Conservation (phyloP, 495 filamentous ascomycete genomes). For the Neurospora sp. region DNA sequence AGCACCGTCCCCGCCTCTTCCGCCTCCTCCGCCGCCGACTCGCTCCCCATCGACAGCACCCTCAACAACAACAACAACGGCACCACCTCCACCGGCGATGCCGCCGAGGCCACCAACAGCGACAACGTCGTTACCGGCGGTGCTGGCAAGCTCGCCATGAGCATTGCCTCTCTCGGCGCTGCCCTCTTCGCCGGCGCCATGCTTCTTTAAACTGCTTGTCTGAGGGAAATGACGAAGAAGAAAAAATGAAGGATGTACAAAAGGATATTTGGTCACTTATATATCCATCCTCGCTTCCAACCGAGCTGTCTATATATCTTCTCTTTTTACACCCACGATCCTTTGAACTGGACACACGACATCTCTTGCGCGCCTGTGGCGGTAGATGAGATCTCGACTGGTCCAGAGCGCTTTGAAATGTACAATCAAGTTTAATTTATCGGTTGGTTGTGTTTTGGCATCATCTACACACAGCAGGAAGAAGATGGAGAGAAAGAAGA, state of each 20-base stretch:
- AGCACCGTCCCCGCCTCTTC: slow-evolving; percentile 2
- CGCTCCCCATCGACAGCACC: slow-evolving; percentile 3
- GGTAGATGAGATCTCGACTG: neutral
- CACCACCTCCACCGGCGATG: neutral
- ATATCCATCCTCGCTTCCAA: neutral
- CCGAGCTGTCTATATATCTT: slow-evolving; percentile 1
- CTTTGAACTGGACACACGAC: neutral
- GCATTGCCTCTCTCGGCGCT: slow-evolving; percentile 14
- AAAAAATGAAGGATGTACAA: neutral
- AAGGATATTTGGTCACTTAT: neutral
- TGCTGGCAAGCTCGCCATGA: slow-evolving; percentile 13
- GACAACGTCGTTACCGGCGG: slow-evolving; percentile 8
- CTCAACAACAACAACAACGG: neutral
- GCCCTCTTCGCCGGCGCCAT: slow-evolving; percentile 20
- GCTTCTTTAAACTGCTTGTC: slow-evolving; percentile 14
- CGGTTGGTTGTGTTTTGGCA: neutral
- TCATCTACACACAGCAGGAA: neutral
- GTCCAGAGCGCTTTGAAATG: neutral
- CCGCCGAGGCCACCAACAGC: neutral
- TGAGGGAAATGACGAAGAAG: neutral
- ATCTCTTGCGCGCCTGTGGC: neutral
- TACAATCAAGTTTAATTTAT: neutral
- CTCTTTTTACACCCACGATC: neutral
- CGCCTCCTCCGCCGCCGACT: neutral
- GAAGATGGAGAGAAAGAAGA: neutral